phyloP scores from a whole-genome alignment of 2,329 filamentous ascomycete genomes.

The Apiospora malaysiana region DNA sequence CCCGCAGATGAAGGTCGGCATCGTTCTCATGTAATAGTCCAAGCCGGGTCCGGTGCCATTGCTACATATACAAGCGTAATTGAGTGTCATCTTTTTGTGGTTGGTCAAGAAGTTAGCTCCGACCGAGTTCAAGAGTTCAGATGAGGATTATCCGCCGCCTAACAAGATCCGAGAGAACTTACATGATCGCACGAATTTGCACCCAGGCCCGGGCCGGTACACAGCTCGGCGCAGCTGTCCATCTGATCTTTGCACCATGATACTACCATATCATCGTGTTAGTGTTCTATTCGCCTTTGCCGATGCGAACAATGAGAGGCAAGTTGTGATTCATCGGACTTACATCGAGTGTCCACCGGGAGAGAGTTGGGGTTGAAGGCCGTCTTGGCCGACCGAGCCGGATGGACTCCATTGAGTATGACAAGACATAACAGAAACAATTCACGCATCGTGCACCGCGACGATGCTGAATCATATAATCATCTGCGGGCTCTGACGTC shows the following conservation, averaged over 20 bases:
- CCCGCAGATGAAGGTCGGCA: conserved; percentile 19
- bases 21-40: not conserved
- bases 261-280: not conserved
- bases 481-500: not conserved
- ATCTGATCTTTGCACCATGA: conserved; percentile 20
- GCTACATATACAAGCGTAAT: not conserved
- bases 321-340: not conserved
- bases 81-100: not conserved
- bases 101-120: not conserved
- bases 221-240: conserved; percentile 16
- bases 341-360: conserved; percentile 6
- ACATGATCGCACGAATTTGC: conserved; percentile 13
- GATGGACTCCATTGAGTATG: not conserved
- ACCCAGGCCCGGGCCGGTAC: not conserved
- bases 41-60: conserved; percentile 7
- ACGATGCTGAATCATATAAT: not conserved
- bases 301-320: not conserved
- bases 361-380: conserved; percentile 5
- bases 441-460: not conserved
- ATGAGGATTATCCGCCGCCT: not conserved
- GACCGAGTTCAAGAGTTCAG: not conserved
- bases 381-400: not conserved
- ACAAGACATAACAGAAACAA: not conserved
- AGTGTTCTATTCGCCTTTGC: not conserved
- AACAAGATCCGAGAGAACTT: not conserved